A percentile compares a stretch with the other conserved stretches of the same genome.
Evolutionary conservation across 495 filamentous ascomycete genomes (phyloP).

Genomic region (Annulohypoxylon stygium): DNA sequence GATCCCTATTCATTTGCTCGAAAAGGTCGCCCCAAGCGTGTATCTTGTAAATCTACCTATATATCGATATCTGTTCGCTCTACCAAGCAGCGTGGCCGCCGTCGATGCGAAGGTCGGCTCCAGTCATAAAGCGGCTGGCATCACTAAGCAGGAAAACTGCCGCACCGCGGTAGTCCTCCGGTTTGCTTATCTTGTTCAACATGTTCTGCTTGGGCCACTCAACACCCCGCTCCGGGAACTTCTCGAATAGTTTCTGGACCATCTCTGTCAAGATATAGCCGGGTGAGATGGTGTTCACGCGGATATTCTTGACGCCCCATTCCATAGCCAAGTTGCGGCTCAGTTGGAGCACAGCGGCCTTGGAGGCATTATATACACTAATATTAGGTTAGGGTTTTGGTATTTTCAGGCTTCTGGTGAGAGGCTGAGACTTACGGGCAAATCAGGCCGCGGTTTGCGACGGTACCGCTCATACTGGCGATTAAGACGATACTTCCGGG

Average conservation of each 20-base stretch:
- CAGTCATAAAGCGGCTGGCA: slow-evolving; percentile 90
- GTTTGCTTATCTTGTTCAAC: slow-evolving; percentile 82
- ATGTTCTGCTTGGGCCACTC: slow-evolving; percentile 92
- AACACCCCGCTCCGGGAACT: slow-evolving; percentile 78
- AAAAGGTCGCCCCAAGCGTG: slow-evolving; percentile 13
- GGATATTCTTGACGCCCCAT: slow-evolving; percentile 89
- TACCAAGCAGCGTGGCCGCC: slow-evolving; percentile 87
- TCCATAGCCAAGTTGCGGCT: slow-evolving; percentile 86
- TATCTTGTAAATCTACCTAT: slow-evolving; percentile 28
- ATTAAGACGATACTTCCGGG: slow-evolving; percentile 79
- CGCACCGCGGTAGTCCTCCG: slow-evolving; percentile 84
- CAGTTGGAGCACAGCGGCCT: slow-evolving; percentile 88
- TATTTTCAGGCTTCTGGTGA: not conserved
- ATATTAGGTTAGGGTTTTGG: slow-evolving; percentile 69
- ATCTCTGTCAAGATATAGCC: slow-evolving; percentile 96
- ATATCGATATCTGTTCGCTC: not conserved
- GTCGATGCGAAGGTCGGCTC: slow-evolving; percentile 82
- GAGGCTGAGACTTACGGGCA: slow-evolving; percentile 55
- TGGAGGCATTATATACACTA: slow-evolving; percentile 91
- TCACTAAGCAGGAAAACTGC: slow-evolving; percentile 89
- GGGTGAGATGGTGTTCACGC: slow-evolving; percentile 94
- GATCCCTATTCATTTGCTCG: slow-evolving; percentile 8
- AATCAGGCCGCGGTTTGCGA: slow-evolving; percentile 75
- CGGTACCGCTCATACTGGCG: slow-evolving; percentile 82
- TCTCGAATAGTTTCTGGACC: slow-evolving; percentile 82